Evolutionary conservation across 768 basidiomycete species (phyloP).

Genomic region (Mycena rebaudengoi): DNA sequence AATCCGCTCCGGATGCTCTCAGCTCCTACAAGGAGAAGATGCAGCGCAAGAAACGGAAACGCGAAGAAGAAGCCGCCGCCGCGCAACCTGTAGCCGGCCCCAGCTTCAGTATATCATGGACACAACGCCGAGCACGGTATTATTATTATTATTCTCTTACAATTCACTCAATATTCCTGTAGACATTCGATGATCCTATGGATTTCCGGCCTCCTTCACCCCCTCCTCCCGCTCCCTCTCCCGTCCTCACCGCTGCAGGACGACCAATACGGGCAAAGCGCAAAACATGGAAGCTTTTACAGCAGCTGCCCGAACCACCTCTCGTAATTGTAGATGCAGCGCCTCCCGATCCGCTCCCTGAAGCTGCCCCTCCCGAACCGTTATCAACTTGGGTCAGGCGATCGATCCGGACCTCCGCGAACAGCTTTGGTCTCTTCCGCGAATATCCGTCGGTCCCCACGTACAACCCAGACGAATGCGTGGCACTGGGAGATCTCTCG

Average conservation of each 20-base stretch:
- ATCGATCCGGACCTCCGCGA: constrained; percentile 9
- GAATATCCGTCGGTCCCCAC: constrained; percentile 23
- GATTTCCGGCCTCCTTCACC: neutral
- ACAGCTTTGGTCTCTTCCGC: constrained; percentile 20
- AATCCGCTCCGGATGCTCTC: neutral
- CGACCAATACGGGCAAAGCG: constrained; percentile 14
- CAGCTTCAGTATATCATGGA: too few relatives aligned
- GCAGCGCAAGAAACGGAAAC: too few relatives aligned
- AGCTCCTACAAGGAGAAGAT: too few relatives aligned
- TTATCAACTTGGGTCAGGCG: neutral
- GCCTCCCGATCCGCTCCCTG: neutral
- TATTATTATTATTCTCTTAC: too few relatives aligned
- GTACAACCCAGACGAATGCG: constrained; percentile 23
- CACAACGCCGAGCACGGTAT: too few relatives aligned
- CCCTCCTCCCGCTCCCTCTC: neutral
- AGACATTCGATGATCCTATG: too few relatives aligned
- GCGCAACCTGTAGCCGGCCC: too few relatives aligned
- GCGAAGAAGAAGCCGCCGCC: too few relatives aligned
- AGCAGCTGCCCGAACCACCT: constrained; percentile 22
- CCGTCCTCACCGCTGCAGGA: neutral
- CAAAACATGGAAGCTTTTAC: constrained; percentile 28
- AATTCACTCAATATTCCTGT: too few relatives aligned
- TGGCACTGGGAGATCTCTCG: constrained; percentile 4
- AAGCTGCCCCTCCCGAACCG: neutral
- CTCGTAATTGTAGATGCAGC: neutral